These are phyloP conservation scores for Naganishia albida DNA, from an alignment of 1,284 basidiomycete species.

Conservation along the genomic window DNA sequence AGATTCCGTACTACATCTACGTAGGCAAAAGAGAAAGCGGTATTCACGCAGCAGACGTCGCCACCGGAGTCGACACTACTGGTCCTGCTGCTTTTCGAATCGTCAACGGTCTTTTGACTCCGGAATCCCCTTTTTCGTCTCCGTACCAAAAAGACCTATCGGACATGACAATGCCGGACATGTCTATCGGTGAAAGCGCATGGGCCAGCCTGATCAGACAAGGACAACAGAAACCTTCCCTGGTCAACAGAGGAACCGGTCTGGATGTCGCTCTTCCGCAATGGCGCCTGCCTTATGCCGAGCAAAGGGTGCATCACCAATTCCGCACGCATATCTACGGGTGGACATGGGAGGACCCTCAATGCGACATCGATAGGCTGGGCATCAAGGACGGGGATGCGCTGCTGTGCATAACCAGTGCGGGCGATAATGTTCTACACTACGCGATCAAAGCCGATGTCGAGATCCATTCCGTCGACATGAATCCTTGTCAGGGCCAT, in stretches of 20 bases:
- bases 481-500: slow-evolving; percentile 72
- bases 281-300: slow-evolving; percentile 76
- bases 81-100: slow-evolving; percentile 7
- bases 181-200: slow-evolving; percentile 38
- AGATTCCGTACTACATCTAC: slow-evolving; percentile 72
- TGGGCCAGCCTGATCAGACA: slow-evolving; percentile 49
- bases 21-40: slow-evolving; percentile 61
- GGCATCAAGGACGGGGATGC: slow-evolving; percentile 66
- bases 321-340: slow-evolving; percentile 74
- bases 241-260: slow-evolving; percentile 6
- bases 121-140: slow-evolving; percentile 55
- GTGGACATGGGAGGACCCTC: slow-evolving; percentile 77
- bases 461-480: slow-evolving; percentile 73
- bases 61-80: slow-evolving; percentile 53
- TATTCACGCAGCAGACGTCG: slow-evolving; percentile 70
- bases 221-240: not conserved
- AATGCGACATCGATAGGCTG: slow-evolving; percentile 71
- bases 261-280: slow-evolving; percentile 2
- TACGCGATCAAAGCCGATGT: slow-evolving; percentile 71
- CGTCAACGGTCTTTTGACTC: slow-evolving; percentile 53
- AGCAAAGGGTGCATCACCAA: slow-evolving; percentile 70
- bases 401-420: slow-evolving; percentile 74
- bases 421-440: slow-evolving; percentile 79
- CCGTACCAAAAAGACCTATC: slow-evolving; percentile 53
- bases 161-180: slow-evolving; percentile 50